Evolutionary conservation across 1,284 basidiomycete genomes (phyloP), one percentile per base, ranked within the genome.

Genomic region (Ceratobasidium sp.): DNA sequence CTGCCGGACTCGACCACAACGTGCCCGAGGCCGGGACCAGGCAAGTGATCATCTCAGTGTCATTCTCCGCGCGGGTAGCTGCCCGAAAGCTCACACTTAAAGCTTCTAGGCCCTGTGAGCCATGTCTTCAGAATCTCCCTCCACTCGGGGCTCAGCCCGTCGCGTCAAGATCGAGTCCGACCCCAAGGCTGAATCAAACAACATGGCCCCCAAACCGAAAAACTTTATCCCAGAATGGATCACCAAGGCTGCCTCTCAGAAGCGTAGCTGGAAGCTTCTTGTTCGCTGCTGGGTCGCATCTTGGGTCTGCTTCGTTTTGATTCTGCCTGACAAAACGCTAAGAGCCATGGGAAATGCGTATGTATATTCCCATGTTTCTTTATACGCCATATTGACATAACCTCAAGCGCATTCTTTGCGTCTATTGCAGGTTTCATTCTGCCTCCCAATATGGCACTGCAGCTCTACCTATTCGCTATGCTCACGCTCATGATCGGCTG

Each of bases 401-500:
- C 23, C 30, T 32, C 23, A n/a, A 67, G 73, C 30, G 73, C 67
- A 52, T 74, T 74, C 53, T 74, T 74, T 32, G 67, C 67, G 50
- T 69, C 69, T 12, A 65, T 74, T 18, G 73, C 73, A n/a, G 70
- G 73, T 18, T 48, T 74, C 16, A 74, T 74, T 46, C 52, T 61
- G n/a, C 73, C 73, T 39, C 53, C 73, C 16, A 61, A 60, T 21
- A 74, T 72, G 73, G 57, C 73, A 12, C 48, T 74, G 30, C 73
- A 74, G 70, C 61, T 55, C n/a, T 74, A 71, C 32, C 26, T 74
- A 21, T 62, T 74, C 26, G 83, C 81, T 8, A 81, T 86, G 5
- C 73, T 82, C 3, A 87, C 85, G 0, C 76, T 91, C 23, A 77
- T 86, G 1, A 23, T 87, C 72, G 91, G 92, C 0, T 83, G 91